These are phyloP conservation scores for Austroboletus eburneus DNA, from an alignment of 768 basidiomycete genomes.

Conservation along the genomic window DNA sequence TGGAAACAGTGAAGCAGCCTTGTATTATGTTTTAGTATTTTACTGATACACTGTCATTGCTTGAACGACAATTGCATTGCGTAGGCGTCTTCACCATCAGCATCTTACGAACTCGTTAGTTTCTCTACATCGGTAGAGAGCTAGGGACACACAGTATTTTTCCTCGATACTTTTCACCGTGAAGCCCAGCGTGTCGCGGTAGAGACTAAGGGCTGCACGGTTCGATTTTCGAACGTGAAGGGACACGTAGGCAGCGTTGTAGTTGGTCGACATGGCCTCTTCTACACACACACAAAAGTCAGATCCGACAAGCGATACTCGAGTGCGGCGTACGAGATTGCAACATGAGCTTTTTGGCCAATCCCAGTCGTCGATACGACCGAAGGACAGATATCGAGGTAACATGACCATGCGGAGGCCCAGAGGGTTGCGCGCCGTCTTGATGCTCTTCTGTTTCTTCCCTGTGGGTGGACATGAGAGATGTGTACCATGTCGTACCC, in stretches of 20 bases:
- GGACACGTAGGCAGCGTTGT: conserved; percentile 78
- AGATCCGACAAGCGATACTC: not conserved
- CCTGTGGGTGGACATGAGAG: conserved; percentile 41
- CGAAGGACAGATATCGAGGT: conserved; percentile 95
- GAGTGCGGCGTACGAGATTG: conserved; percentile 67
- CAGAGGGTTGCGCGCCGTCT: conserved; percentile 46
- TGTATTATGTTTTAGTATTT: conserved; percentile 7
- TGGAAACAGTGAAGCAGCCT: conserved; percentile 1
- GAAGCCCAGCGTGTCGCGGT: conserved; percentile 88
- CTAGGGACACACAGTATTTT: conserved; percentile 74
- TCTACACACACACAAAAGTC: conserved; percentile 43
- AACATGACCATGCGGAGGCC: conserved; percentile 80
- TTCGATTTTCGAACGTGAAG: conserved; percentile 96
- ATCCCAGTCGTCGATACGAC: conserved; percentile 83
- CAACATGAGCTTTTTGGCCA: conserved; percentile 93
- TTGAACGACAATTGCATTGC: conserved; percentile 76
- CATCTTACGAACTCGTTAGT: conserved; percentile 50
- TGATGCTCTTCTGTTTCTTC: conserved; percentile 45
- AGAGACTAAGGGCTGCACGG: conserved; percentile 83
- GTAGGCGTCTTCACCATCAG: conserved; percentile 93
- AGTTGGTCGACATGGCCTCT: conserved; percentile 87
- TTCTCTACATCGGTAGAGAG: not conserved
- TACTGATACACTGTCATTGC: conserved; percentile 8
- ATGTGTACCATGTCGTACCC: not conserved
- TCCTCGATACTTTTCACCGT: conserved; percentile 81